A percentile compares a stretch with the other conserved stretches of the same genome.
These are phyloP conservation scores for Alternaria sp. DNA, from an alignment of 2,329 filamentous ascomycete genomes.

Conservation along the genomic window DNA sequence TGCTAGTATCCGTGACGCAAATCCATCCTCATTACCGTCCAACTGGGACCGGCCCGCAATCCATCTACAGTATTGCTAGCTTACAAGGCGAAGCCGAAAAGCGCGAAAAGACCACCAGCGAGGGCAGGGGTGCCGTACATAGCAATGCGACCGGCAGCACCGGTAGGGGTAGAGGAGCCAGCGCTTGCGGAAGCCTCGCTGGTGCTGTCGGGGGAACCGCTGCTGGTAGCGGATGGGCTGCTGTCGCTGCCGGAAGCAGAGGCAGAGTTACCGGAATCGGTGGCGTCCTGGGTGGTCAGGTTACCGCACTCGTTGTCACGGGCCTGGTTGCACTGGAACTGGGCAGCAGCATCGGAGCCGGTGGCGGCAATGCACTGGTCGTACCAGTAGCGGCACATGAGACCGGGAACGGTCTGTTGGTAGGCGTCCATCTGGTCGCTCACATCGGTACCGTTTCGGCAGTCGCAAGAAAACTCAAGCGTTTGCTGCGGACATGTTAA, in stretches of 20 bases:
- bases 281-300: constrained; percentile 46
- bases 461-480: constrained; percentile 66
- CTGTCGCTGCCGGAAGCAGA: constrained; percentile 38
- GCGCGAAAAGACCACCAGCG: constrained; percentile 62
- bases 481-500: constrained; percentile 52
- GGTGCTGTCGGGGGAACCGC: constrained; percentile 39
- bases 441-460: constrained; percentile 64
- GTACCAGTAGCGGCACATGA: constrained; percentile 65
- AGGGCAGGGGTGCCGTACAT: constrained; percentile 62
- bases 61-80: constrained; percentile 17
- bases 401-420: constrained; percentile 66
- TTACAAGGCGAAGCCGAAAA: constrained; percentile 67
- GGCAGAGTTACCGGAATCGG: constrained; percentile 16
- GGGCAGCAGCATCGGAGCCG: constrained; percentile 48
- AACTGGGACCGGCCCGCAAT: constrained; percentile 39
- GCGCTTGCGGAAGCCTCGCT: constrained; percentile 36
- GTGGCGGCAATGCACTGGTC: constrained; percentile 51
- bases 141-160: constrained; percentile 56
- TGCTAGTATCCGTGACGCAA: constrained; percentile 26
- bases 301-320: constrained; percentile 60
- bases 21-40: constrained; percentile 36
- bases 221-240: constrained; percentile 33
- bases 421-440: constrained; percentile 54
- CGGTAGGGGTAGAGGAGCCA: constrained; percentile 19
- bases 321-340: constrained; percentile 56